Conservation (phyloP, 129 eudicot genomes). For the Saposhnikovia divaricata region DNA sequence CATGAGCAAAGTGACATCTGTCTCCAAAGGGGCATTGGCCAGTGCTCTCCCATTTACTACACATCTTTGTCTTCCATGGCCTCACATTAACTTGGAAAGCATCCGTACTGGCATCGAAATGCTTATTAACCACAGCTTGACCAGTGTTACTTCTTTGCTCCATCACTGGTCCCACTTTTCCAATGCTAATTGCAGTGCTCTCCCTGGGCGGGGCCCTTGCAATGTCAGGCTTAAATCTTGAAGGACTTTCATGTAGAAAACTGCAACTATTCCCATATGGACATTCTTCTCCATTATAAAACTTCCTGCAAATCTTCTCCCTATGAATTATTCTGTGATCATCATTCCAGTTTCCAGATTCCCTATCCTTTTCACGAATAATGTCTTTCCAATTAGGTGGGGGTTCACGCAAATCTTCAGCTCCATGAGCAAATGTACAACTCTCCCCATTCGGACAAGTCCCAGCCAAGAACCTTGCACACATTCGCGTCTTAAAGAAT, state of each 20-base stretch:
- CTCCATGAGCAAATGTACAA: conserved; percentile 85
- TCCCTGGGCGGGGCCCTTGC: conserved; percentile 31
- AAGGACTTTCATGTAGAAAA: conserved; percentile 68
- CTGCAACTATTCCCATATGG: conserved; percentile 81
- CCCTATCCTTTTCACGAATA: conserved; percentile 41
- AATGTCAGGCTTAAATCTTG: conserved; percentile 26
- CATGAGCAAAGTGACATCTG: conserved; percentile 85
- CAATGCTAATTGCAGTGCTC: conserved; percentile 52
- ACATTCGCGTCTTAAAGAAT: conserved; percentile 73
- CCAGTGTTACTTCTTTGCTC: conserved; percentile 18
- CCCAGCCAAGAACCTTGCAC: conserved; percentile 58
- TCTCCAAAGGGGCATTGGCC: conserved; percentile 70
- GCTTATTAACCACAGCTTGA: conserved; percentile 11
- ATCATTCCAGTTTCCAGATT: conserved; percentile 41
- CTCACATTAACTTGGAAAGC: conserved; percentile 21
- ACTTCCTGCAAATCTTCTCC: conserved; percentile 70
- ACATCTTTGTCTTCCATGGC: conserved; percentile 62
- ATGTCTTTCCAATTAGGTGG: conserved; percentile 87
- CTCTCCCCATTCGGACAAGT: conserved; percentile 56
- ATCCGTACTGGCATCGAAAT: conserved; percentile 13
- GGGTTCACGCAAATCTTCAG: conserved; percentile 60
- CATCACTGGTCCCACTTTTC: conserved; percentile 30
- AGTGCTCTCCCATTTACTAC: conserved; percentile 63
- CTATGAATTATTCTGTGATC: conserved; percentile 50
- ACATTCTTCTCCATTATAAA: conserved; percentile 73